phyloP scores from a whole-genome alignment of 371 early-diverging fungal genomes.

The Mucor ambiguus region DNA sequence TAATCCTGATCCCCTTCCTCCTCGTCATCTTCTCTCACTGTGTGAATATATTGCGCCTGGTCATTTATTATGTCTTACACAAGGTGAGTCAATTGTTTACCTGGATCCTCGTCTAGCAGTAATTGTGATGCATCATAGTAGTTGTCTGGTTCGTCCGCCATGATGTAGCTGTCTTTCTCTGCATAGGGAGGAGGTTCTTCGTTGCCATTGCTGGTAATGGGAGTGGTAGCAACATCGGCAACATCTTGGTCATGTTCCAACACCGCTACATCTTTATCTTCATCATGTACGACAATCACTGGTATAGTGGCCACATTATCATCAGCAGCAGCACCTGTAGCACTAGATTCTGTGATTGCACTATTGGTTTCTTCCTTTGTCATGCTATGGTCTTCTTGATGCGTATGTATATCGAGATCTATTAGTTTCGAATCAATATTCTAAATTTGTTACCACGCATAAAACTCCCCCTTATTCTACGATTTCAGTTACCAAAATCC shows the following conservation, averaged over 20 bases:
- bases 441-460: neutral
- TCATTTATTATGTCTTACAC: constrained; percentile 1
- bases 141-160: neutral
- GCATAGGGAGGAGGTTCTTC: constrained; percentile 14
- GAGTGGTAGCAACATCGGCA: neutral
- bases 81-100: neutral
- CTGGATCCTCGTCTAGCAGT: neutral
- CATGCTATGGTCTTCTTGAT: neutral
- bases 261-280: neutral
- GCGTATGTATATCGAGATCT: constrained; percentile 1
- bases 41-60: neutral
- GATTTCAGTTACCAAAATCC: neutral
- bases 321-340: neutral
- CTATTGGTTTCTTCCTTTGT: neutral
- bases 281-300: constrained; percentile 9
- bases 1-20: neutral
- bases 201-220: neutral
- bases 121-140: neutral
- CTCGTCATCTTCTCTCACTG: neutral
- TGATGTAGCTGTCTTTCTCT: neutral
- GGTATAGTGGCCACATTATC: neutral
- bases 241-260: neutral
- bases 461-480: neutral
- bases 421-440: neutral
- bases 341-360: neutral